Conservation (phyloP, 371 early-diverging fungal genomes). For the Mortierella sp. region DNA sequence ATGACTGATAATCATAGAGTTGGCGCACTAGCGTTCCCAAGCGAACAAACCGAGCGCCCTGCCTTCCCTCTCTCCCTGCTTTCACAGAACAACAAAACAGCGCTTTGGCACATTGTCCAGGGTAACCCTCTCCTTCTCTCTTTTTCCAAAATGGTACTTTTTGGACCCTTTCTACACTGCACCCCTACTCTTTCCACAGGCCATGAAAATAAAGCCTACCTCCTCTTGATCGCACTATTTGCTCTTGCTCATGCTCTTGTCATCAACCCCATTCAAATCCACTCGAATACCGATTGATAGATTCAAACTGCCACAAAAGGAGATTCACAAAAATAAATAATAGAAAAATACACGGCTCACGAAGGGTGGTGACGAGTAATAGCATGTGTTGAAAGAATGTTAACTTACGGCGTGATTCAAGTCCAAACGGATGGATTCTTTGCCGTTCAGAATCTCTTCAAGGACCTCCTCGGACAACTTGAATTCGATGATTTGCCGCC, state of each 20-base stretch:
- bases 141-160: neutral
- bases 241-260: neutral
- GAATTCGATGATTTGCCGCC: slow-evolving; percentile 55
- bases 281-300: neutral
- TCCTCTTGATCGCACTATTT: neutral
- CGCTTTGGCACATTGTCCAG: neutral
- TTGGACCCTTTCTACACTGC: neutral
- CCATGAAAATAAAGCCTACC: neutral
- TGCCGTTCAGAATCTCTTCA: slow-evolving; percentile 53
- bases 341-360: neutral
- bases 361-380: neutral
- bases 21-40: slow-evolving; percentile 1
- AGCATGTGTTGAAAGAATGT: neutral
- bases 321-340: neutral
- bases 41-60: neutral
- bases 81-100: neutral
- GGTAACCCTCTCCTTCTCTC: neutral
- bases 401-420: slow-evolving; percentile 52
- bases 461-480: slow-evolving; percentile 53
- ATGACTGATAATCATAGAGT: neutral
- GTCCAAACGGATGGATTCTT: slow-evolving; percentile 53
- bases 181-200: neutral
- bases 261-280: slow-evolving; percentile 5
- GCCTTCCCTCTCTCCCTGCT: neutral
- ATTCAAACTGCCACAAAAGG: neutral